phyloP scores from a whole-genome alignment of 176 grass and related monocot genomes.

The Areca catechu region DNA sequence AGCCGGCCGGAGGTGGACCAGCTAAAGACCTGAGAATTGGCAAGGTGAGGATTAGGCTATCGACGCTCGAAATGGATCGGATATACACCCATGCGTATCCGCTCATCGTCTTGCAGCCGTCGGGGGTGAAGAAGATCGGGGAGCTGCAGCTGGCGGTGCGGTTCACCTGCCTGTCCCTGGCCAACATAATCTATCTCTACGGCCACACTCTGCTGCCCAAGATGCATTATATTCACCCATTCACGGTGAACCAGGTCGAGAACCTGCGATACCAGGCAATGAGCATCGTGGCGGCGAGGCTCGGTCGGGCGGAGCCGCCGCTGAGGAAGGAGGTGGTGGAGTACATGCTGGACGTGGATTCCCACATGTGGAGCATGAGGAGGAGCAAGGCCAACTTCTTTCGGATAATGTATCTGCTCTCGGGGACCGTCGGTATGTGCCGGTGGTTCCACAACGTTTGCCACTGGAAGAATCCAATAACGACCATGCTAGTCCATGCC shows the following conservation, averaged over 20 bases:
- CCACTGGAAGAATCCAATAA: conserved; percentile 17
- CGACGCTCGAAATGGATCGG: conserved; percentile 50
- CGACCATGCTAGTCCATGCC: conserved; percentile 14
- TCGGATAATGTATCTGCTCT: conserved; percentile 14
- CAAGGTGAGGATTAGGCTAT: conserved; percentile 73
- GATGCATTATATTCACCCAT: conserved; percentile 49
- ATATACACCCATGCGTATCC: conserved; percentile 34
- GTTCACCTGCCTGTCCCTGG: conserved; percentile 50
- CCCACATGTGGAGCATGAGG: conserved; percentile 30
- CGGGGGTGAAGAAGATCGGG: conserved; percentile 59
- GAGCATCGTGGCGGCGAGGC: conserved; percentile 13
- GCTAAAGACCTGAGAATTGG: conserved; percentile 46
- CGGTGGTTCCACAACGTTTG: conserved; percentile 11
- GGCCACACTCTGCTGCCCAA: conserved; percentile 41
- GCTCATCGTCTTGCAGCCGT: conserved; percentile 40
- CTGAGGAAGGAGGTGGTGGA: conserved; percentile 26
- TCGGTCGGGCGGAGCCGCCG: conserved; percentile 21
- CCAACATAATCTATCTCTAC: conserved; percentile 40
- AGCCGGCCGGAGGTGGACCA: not conserved
- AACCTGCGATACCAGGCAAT: conserved; percentile 17
- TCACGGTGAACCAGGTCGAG: conserved; percentile 38
- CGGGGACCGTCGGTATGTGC: not conserved
- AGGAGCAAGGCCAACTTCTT: conserved; percentile 28
- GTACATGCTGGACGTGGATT: conserved; percentile 28
- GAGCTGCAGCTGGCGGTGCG: conserved; percentile 65